Evolutionary conservation across 306 rosid genomes (phyloP), one percentile per base, ranked within the genome.

Genomic region (Inga leiocalycina): DNA sequence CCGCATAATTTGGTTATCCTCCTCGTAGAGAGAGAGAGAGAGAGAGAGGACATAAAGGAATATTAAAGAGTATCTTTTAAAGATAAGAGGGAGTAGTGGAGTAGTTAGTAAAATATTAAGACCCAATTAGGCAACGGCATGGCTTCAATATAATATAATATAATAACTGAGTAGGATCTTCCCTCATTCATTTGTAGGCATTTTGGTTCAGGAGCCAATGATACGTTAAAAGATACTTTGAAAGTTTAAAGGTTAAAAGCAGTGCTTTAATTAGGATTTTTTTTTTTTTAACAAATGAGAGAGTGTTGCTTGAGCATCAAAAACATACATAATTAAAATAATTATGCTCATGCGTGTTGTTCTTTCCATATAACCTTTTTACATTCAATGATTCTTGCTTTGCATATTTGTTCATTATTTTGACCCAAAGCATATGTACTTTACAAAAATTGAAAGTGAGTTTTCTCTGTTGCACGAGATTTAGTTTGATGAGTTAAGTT

Each of bases 231-330:
- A 27, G 30, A 14, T 49, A 49, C 56, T 14, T 14, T 2, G 43
- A 49, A 49, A 49, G 56, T 49, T 49, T 46, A 11, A 46, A 46
- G 13, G 6, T 49, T 14, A 49, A 49, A 49, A 49, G 56, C 7
- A 49, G 7, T 4, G 19, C 56, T 49, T 49, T 49, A 4, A 5
- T 49, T 49, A 14, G 19, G 56, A 49, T 4, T 49, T 15, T 49
- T 49, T 49, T 49, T 49, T 49, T 19, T 15, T 49, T 15, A 14
- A 14, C 56, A 43, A 77, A 88, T 80, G 61, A 17, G 22, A 61
- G 81, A 6, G 56, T 11, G 32, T 66, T 67, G 56, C 54, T 81
- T 70, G 52, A 80, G 85, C 81, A 89, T 89, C 78, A 61, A 74
- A 49, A 19, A 56, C 70, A 65, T 27, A 30, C 2, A 6, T 39